These are phyloP conservation scores for Gaeumannomyces sp. DNA, from an alignment of 2,329 filamentous ascomycete genomes.

Conservation along the genomic window DNA sequence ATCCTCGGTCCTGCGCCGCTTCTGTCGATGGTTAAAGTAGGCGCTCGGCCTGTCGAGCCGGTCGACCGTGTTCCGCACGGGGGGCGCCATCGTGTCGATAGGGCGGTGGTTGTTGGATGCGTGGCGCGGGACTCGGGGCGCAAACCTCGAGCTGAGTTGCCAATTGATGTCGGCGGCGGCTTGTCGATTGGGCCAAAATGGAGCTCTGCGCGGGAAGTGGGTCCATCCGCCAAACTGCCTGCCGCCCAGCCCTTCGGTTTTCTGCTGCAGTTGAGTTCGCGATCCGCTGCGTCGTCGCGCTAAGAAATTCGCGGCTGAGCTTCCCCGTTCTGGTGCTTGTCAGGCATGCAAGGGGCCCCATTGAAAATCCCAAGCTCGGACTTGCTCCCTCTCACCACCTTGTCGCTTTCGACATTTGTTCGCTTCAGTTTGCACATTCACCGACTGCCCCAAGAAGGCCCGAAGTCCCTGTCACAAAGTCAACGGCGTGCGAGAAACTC, in stretches of 20 bases:
- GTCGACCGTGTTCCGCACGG: conserved; percentile 68
- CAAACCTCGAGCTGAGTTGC: background rate
- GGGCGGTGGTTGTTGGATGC: background rate
- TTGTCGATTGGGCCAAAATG: background rate
- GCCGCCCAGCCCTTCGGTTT: background rate
- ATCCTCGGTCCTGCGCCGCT: conserved; percentile 60
- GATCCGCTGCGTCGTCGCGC: background rate
- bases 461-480: background rate
- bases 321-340: background rate
- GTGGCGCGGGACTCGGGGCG: background rate
- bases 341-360: background rate
- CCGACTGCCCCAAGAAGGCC: background rate
- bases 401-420: background rate
- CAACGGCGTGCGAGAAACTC: background rate
- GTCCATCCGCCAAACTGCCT: background rate
- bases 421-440: background rate
- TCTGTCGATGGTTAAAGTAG: conserved; percentile 71
- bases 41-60: conserved; percentile 90
- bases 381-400: background rate
- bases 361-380: background rate
- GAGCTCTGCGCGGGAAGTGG: background rate
- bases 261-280: background rate
- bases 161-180: background rate
- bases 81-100: background rate
- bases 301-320: background rate